These are phyloP conservation scores for Diplotaxis tenuifolia DNA, from an alignment of 345 rosid genomes.

Conservation along the genomic window DNA sequence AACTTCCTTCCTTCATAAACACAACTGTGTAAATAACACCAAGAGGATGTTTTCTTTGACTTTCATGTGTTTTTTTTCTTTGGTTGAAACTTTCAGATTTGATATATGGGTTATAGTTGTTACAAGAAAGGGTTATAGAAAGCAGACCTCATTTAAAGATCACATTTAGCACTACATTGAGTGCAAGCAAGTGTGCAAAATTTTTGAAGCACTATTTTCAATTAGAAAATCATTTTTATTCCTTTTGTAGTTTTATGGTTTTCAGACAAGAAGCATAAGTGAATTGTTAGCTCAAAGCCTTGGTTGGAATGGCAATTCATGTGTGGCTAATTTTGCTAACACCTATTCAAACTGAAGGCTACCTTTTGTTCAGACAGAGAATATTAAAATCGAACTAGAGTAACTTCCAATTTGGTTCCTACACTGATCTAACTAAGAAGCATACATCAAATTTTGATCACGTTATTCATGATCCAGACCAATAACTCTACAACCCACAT, in stretches of 20 bases:
- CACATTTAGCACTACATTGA: constrained; percentile 15
- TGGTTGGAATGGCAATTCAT: no score
- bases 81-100: not conserved
- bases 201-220: no score
- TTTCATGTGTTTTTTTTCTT: not conserved
- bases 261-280: no score
- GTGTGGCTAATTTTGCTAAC: no score
- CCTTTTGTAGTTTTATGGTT: no score
- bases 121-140: no score
- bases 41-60: constrained; percentile 13
- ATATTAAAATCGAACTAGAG: not conserved
- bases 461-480: constrained; percentile 4
- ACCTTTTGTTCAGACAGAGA: not conserved
- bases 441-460: not conserved
- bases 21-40: constrained; percentile 33
- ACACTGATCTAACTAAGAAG: not conserved
- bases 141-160: constrained; percentile 3
- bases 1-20: constrained; percentile 11
- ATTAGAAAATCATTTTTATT: no score
- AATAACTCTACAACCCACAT: not conserved
- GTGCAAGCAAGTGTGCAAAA: no score
- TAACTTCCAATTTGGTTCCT: not conserved
- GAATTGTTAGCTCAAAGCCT: no score
- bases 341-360: not conserved
- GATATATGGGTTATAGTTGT: constrained; percentile 27